These are phyloP conservation scores for Dispira simplex DNA, from an alignment of 192 early-diverging fungal genomes.

Conservation along the genomic window DNA sequence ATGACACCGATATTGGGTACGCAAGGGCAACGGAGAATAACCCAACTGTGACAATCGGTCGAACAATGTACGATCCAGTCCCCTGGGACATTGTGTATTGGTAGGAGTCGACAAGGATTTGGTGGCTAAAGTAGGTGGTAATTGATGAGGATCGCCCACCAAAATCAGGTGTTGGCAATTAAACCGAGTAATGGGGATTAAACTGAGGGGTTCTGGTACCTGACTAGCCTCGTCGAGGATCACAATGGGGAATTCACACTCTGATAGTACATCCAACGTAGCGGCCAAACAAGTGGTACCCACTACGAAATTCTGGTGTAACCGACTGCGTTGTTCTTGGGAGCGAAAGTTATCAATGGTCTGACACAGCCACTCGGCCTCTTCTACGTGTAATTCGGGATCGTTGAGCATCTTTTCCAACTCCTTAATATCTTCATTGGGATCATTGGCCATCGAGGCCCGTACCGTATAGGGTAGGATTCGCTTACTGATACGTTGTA, in stretches of 20 bases:
- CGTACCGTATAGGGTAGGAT: conserved; percentile 46
- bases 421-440: conserved; percentile 51
- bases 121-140: conserved; percentile 66
- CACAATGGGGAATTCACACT: conserved; percentile 40
- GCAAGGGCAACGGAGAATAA: conserved; percentile 17
- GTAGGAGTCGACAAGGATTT: conserved; percentile 15
- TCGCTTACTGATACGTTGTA: conserved; percentile 46
- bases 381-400: conserved; percentile 25
- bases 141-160: conserved; percentile 80
- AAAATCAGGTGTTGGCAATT: conserved; percentile 43
- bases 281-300: conserved; percentile 75
- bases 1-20: conserved; percentile 34
- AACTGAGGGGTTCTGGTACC: conserved; percentile 74
- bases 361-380: conserved; percentile 23
- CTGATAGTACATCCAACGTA: conserved; percentile 48
- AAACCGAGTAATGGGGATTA: conserved; percentile 61
- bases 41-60: conserved; percentile 46
- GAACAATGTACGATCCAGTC: conserved; percentile 74
- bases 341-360: conserved; percentile 21
- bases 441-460: conserved; percentile 15
- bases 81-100: conserved; percentile 19
- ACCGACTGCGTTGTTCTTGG: conserved; percentile 22
- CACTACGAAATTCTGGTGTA: conserved; percentile 32
- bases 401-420: conserved; percentile 57
- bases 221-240: conserved; percentile 82